Conservation (phyloP, 306 rosid species). For the Acacia confusa region DNA sequence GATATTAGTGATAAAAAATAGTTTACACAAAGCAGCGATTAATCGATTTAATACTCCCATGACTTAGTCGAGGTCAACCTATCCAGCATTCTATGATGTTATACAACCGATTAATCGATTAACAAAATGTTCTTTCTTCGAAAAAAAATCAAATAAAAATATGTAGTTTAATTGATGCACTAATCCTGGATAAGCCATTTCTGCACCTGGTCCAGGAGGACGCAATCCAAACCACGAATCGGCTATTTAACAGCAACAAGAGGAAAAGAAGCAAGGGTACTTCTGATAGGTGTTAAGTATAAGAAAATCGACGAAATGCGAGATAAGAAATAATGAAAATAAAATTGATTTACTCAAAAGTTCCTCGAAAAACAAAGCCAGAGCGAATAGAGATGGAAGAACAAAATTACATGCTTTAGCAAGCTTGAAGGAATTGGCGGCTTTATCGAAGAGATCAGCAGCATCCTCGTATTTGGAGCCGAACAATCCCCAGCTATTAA, state of each 20-base stretch:
- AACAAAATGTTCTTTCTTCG: not conserved
- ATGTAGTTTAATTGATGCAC: not conserved
- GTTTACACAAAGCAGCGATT: not conserved
- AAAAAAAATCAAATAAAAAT: not conserved
- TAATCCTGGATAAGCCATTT: not conserved
- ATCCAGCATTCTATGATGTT: not conserved
- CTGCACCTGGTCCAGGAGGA: not conserved
- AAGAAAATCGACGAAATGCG: not conserved
- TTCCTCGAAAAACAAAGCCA: not conserved
- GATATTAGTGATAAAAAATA: not conserved
- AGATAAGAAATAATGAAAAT: not conserved
- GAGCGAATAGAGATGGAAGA: not conserved
- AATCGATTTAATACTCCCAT: not conserved
- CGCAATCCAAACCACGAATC: not conserved
- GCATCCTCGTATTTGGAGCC: constrained; percentile 89
- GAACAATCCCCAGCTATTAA: constrained; percentile 80
- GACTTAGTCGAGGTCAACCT: not conserved
- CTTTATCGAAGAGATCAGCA: constrained; percentile 84
- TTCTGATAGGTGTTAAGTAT: not conserved
- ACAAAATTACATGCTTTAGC: constrained; percentile 67
- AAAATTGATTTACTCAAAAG: not conserved
- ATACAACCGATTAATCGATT: too few species aligned
- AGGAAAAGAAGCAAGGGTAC: not conserved
- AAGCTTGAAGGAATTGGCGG: constrained; percentile 85
- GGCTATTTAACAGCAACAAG: not conserved